Evolutionary conservation across 768 basidiomycete species (phyloP), one percentile per base, ranked within the genome.

Genomic region (Guyanaporus albipodus): DNA sequence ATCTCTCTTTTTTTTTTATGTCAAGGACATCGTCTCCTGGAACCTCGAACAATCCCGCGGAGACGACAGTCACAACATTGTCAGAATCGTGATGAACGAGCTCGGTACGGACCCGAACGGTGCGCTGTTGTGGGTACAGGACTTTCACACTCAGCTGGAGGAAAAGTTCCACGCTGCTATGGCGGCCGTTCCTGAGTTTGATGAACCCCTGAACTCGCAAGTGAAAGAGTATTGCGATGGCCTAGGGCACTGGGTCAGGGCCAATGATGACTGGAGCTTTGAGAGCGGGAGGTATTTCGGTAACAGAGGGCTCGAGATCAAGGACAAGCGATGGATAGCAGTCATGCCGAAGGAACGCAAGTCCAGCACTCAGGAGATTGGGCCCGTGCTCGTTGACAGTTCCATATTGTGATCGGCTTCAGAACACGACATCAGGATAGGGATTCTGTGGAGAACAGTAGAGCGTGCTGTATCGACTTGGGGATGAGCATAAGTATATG

Each of bases 61-160:
- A 11, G 59, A 61, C 26, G 49, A 51, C 37, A 24, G 31, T 9
- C 60, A 75, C 58, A 75, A 75, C 49, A 64, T 79, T 12, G 62
- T 82, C 18, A 73, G 71, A 0, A 67, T 76, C 14, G 72, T 77
- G 34, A 79, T 78, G 77, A 65, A 73, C 36, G 68, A 76, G 26
- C 33, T 49, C 12, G 29, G 40, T 4, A 49, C 54, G 3, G 54
- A 57, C 9, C 35, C 34, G 14, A 57, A 56, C 12, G 55, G 55
- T 1, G 55, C 55, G 1, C 44, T 55, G 33, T 15, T 56, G 19
- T 56, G 55, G 50, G 42, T 36, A 14, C 43, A 57, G 38, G 24
- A 57, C 33, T 49, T 26, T 8, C 53, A 50, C 35, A 17, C 27
- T 3, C 19, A 27, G 21, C 35, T 33, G 0, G 41, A 31, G 36